Evolutionary conservation across 495 filamentous ascomycete species (phyloP), one percentile per base, ranked within the genome.

Genomic region (Cryomyces antarcticus): DNA sequence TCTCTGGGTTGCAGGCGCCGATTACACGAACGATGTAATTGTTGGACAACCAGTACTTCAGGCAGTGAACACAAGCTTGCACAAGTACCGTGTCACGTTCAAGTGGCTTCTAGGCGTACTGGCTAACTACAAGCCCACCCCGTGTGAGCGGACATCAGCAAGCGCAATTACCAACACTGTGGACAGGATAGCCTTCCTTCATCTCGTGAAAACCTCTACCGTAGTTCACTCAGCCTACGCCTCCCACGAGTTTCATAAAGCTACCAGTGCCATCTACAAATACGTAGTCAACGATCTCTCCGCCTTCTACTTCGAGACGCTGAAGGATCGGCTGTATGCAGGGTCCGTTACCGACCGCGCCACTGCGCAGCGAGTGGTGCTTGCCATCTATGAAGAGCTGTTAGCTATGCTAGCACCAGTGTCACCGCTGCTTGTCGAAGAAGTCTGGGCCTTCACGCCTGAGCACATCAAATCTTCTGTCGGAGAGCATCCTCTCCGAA

Each of bases 241-340:
- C 28, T 72, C 71, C 30, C 76, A 82, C 49, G 77, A 93, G 50
- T 95, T 93, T 61, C 80, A 79, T 66, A 88, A 78, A 62, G 85
- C 70, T 6, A 65, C 81, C 6, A 71, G 64, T 42, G 61, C 66
- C 5, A 64, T 96, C 49, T 87, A 85, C 58, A 67, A 65, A 46
- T 96, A 86, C 75, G 62, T 92, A 47, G 75, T 72, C 45, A 71
- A 66, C 13, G 80, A 93, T 48, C 71, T 99, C 27, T 95, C 87
- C 0, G 73, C 88, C 0, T 93, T 95, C 55, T 96, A 96, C 61
- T 73, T 96, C 41, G 89, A 96, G 56, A 71, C 79, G 0, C 64
- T 86, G 54, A 99, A 96, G 58, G 89, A 99, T 54, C 66, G 80
- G 28, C 61, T 94, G 4, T 96, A 96, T 63, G 83, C 84, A 29